phyloP scores from a whole-genome alignment of 129 eudicot species.

The Lactuca sativa region DNA sequence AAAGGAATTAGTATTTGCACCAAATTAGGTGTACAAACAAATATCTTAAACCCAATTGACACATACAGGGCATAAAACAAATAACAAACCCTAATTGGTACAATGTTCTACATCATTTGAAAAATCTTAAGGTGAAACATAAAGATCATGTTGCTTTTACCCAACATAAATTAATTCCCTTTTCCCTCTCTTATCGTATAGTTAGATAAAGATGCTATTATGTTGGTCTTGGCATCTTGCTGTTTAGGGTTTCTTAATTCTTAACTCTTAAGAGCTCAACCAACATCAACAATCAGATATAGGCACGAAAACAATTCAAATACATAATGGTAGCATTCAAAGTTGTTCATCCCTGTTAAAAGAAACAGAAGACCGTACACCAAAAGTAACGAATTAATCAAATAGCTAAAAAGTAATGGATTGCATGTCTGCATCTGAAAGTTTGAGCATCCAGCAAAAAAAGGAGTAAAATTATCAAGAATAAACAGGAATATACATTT shows the following conservation, averaged over 20 bases:
- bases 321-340: background rate
- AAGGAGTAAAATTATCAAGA: background rate
- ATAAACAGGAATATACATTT: slow-evolving; percentile 54
- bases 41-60: slow-evolving; percentile 1
- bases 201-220: background rate
- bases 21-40: background rate
- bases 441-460: background rate
- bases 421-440: slow-evolving; percentile 11
- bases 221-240: too few species aligned
- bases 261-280: background rate
- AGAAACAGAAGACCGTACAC: background rate
- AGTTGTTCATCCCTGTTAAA: background rate
- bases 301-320: slow-evolving; percentile 1
- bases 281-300: slow-evolving; percentile 21
- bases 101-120: background rate
- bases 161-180: background rate
- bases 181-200: background rate
- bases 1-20: slow-evolving; percentile 16
- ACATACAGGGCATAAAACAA: slow-evolving; percentile 3
- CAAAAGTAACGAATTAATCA: slow-evolving; percentile 6
- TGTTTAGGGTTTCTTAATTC: slow-evolving; percentile 1
- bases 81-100: slow-evolving; percentile 13
- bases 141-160: slow-evolving; percentile 2
- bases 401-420: background rate
- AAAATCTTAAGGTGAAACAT: background rate